Percentiles rank a stretch among this genome's conserved stretches.
These are phyloP conservation scores for Sporothrix euskadiensis DNA, from an alignment of 2,329 filamentous ascomycete genomes.

Conservation along the genomic window DNA sequence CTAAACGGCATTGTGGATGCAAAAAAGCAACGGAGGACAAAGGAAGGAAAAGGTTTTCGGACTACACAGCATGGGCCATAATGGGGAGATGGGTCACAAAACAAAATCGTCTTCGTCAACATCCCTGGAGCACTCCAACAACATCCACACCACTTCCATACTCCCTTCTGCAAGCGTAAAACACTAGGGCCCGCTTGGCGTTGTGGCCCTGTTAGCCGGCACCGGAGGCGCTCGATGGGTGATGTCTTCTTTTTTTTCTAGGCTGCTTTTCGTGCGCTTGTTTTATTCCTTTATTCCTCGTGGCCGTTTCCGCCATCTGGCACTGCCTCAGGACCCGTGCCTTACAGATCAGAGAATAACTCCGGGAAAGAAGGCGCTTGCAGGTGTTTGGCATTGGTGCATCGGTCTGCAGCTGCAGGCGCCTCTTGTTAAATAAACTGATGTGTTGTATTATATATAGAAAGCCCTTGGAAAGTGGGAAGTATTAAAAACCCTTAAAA, in stretches of 20 bases:
- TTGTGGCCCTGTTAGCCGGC: not conserved
- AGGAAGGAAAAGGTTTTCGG: slow-evolving; percentile 7
- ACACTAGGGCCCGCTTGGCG: not conserved
- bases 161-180: not conserved
- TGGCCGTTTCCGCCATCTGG: not conserved
- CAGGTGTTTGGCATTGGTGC: not conserved
- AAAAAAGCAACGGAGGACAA: not conserved
- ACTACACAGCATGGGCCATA: not conserved
- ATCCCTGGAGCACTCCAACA: not conserved
- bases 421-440: too few species aligned
- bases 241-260: not conserved
- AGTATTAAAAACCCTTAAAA: too few species aligned
- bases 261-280: not conserved
- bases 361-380: not conserved
- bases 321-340: not conserved
- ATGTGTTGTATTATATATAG: too few species aligned
- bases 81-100: too few species aligned
- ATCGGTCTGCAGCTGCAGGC: not conserved
- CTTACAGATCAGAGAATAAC: not conserved
- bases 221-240: not conserved
- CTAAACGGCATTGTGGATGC: not conserved
- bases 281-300: not conserved
- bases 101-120: not conserved
- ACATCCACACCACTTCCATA: not conserved
- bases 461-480: too few species aligned